These are phyloP conservation scores for Amphichorda felina DNA, from an alignment of 2,329 filamentous ascomycete genomes.

Conservation along the genomic window DNA sequence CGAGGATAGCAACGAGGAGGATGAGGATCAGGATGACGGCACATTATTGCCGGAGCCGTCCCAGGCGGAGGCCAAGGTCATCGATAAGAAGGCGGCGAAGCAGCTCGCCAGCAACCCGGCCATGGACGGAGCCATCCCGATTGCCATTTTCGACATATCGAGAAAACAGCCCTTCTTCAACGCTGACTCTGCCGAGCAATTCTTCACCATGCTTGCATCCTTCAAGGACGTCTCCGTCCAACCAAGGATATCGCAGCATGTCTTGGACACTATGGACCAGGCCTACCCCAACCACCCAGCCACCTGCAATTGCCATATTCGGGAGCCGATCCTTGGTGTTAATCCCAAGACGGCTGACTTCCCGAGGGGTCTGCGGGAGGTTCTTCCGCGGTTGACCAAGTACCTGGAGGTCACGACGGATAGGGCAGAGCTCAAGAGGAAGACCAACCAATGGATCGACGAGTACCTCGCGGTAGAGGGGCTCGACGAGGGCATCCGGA, in stretches of 20 bases:
- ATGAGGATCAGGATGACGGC: slow-evolving; percentile 26
- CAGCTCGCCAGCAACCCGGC: slow-evolving; percentile 66
- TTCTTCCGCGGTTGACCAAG: slow-evolving; percentile 49
- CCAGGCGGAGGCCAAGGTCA: slow-evolving; percentile 26
- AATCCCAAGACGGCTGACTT: slow-evolving; percentile 55
- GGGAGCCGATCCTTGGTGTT: slow-evolving; percentile 56
- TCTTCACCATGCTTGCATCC: slow-evolving; percentile 67
- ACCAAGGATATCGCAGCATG: slow-evolving; percentile 57
- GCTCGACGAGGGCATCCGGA: slow-evolving; percentile 43
- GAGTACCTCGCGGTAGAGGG: slow-evolving; percentile 33
- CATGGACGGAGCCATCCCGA: slow-evolving; percentile 83
- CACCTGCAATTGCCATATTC: slow-evolving; percentile 60
- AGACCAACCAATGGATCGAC: slow-evolving; percentile 42
- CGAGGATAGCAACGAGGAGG: slow-evolving; percentile 29
- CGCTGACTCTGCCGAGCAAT: slow-evolving; percentile 54
- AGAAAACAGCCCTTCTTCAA: slow-evolving; percentile 65
- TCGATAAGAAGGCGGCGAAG: slow-evolving; percentile 30
- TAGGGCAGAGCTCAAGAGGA: slow-evolving; percentile 30
- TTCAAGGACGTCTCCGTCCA: slow-evolving; percentile 59
- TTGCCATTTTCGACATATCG: slow-evolving; percentile 82
- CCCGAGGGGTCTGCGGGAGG: slow-evolving; percentile 55
- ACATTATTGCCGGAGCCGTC: slow-evolving; percentile 32
- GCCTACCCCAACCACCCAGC: slow-evolving; percentile 47
- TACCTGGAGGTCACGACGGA: slow-evolving; percentile 32
- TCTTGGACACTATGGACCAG: slow-evolving; percentile 52